Evolutionary conservation across 352 stramenopile genomes (phyloP).

Genomic region (Pythium insidiosum): DNA sequence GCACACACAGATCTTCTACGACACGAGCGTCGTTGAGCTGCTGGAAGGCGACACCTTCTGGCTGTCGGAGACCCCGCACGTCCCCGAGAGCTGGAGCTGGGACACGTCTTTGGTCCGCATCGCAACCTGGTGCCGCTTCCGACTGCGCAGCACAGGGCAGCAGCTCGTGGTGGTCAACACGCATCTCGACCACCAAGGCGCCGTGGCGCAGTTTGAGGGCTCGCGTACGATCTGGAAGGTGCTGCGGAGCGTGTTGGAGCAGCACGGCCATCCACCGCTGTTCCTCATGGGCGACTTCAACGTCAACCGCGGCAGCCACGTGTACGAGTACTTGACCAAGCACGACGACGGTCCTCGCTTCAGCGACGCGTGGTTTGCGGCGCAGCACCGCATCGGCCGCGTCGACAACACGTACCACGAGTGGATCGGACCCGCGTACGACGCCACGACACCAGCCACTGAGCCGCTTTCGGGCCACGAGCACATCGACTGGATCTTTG

Average conservation of each 20-base stretch:
- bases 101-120: conserved; percentile 16
- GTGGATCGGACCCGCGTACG: conserved; percentile 46
- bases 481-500: conserved; percentile 89
- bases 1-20: conserved; percentile 32
- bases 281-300: conserved; percentile 85
- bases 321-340: conserved; percentile 77
- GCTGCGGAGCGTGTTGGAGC: conserved; percentile 13
- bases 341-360: conserved; percentile 48
- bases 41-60: conserved; percentile 27
- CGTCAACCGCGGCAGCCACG: conserved; percentile 72
- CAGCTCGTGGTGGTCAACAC: conserved; percentile 27
- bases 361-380: conserved; percentile 64
- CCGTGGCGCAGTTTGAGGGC: conserved; percentile 16
- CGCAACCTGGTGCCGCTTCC: conserved; percentile 27
- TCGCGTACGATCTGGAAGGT: conserved; percentile 22
- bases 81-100: conserved; percentile 15
- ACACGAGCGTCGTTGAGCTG: conserved; percentile 19
- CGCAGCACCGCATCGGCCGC: conserved; percentile 52
- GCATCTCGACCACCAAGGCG: conserved; percentile 23
- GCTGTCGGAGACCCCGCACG: conserved; percentile 21
- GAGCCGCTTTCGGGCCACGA: conserved; percentile 57
- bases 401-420: conserved; percentile 86
- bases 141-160: conserved; percentile 15
- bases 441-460: conserved; percentile 74
- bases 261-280: conserved; percentile 27